Conservation (phyloP, 352 stramenopile genomes). For the Phytopythium boreale region DNA sequence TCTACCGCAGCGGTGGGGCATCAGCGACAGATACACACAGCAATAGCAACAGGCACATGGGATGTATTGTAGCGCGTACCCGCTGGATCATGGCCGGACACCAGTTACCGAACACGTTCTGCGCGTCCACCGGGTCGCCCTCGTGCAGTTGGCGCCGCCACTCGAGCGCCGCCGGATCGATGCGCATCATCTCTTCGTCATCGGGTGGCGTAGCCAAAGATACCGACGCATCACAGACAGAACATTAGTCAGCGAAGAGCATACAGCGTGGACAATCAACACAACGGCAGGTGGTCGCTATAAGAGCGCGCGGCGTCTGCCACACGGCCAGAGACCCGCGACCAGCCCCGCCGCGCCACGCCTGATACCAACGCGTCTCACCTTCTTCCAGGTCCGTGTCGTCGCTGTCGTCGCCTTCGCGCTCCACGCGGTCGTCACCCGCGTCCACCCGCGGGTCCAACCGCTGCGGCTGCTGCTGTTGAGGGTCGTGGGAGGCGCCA, state of each 20-base stretch:
- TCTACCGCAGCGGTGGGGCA: constrained; percentile 17
- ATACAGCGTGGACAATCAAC: too few species aligned
- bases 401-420: constrained; percentile 32
- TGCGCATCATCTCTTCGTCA: constrained; percentile 74
- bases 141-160: constrained; percentile 72
- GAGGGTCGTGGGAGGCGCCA: neutral
- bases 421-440: constrained; percentile 16
- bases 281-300: too few species aligned
- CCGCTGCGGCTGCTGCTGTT: constrained; percentile 2
- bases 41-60: too few species aligned
- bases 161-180: constrained; percentile 61
- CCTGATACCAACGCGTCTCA: constrained; percentile 16
- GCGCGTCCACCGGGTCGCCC: constrained; percentile 62
- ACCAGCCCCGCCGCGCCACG: too few species aligned
- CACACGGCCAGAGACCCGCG: too few species aligned
- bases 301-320: too few species aligned
- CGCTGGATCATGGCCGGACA: constrained; percentile 57
- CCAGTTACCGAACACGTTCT: constrained; percentile 86
- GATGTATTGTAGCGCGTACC: constrained; percentile 23
- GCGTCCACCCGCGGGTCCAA: constrained; percentile 13
- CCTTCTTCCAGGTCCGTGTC: constrained; percentile 82
- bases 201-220: too few species aligned
- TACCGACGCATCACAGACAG: too few species aligned
- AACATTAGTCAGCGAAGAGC: too few species aligned
- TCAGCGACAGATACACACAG: too few species aligned